Evolutionary conservation across 2,329 filamentous ascomycete genomes (phyloP).

Genomic region (Phialemoniopsis sp.): DNA sequence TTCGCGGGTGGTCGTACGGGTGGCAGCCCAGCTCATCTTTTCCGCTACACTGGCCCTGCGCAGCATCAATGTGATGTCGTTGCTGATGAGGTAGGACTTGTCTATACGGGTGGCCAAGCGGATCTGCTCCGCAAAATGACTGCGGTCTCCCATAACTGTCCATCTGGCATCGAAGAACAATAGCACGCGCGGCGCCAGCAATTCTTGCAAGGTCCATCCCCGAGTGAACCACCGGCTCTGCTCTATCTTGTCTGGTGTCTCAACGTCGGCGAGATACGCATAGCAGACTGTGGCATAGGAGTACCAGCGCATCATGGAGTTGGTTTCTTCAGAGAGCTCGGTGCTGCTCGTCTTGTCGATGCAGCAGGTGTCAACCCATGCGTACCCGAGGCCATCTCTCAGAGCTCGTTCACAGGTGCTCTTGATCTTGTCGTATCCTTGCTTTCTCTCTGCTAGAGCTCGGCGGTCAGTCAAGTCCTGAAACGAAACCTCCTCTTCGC

Average conservation of each 20-base stretch:
- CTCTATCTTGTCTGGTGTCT: not conserved
- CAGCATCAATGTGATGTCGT: too few species aligned
- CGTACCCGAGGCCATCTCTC: too few species aligned
- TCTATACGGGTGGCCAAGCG: too few species aligned
- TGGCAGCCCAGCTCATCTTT: constrained; percentile 12
- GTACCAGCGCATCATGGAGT: constrained; percentile 5
- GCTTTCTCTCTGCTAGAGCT: constrained; percentile 3
- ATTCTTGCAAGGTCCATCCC: constrained; percentile 15
- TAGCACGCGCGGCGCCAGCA: constrained; percentile 16
- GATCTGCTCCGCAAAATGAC: too few species aligned
- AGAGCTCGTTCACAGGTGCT: too few species aligned
- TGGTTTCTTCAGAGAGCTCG: constrained; percentile 3
- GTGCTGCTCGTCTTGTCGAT: constrained; percentile 4
- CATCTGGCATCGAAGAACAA: too few species aligned
- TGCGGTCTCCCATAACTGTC: too few species aligned
- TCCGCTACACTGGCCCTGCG: constrained; percentile 3
- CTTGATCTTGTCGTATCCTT: constrained; percentile 3
- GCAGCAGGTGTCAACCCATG: constrained; percentile 5
- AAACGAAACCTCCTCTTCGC: constrained; percentile 11
- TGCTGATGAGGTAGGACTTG: too few species aligned
- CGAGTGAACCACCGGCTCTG: constrained; percentile 6
- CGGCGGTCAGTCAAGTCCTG: too few species aligned
- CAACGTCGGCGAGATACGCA: not conserved
- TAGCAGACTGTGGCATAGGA: not conserved
- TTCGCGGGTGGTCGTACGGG: constrained; percentile 7